Base-by-base conservation (phyloP, 75 land plant species). In the Cryptomeria japonica region DNA sequence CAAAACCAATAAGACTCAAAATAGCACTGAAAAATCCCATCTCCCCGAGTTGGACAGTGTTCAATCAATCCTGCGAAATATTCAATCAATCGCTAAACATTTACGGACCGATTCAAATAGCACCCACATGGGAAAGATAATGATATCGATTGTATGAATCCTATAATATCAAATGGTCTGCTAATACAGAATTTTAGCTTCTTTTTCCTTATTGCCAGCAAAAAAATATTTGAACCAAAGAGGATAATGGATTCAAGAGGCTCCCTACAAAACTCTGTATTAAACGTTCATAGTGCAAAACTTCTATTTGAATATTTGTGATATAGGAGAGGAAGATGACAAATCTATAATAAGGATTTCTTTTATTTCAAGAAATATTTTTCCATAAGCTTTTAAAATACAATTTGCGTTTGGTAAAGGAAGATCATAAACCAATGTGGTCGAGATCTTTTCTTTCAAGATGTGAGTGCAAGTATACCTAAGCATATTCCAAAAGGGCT, bases 1-100 rank as follows among this genome's bases (percentile, higher is more conserved):
- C 95, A 85, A 96, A 93, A 41, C 99, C 99, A 79, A 96, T 39
- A 78, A 94, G 37, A 14, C 96, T 97, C 87, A 95, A 79, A 4
- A 95, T 44, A 88, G 90, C 90, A 86, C 94, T 89, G 58, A 94
- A 13, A 87, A 97, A 86, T 36, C 97, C 97, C 98, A 97, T 96
- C 87, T 32, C 44, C 37, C 37, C 1, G 2, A 73, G 8, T 9
- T 73, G 12, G 36, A 11, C 76, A 31, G 14, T 1, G 77, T 7
- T 73, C 77, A 34, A 32, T 73, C 3, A 13, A 12, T 73, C 12
- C 8, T 22, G 7, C n/a, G 2, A 61, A 61, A 61, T 61, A 22
- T 34, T 12, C 37, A 73, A 73, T 34, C 36, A 73, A 73, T 1
- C 1, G 13, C 32, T 32, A 73, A 42, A 73, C 77, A 73, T 73